phyloP scores from a whole-genome alignment of 1,284 basidiomycete species.

The Boletus sp. region DNA sequence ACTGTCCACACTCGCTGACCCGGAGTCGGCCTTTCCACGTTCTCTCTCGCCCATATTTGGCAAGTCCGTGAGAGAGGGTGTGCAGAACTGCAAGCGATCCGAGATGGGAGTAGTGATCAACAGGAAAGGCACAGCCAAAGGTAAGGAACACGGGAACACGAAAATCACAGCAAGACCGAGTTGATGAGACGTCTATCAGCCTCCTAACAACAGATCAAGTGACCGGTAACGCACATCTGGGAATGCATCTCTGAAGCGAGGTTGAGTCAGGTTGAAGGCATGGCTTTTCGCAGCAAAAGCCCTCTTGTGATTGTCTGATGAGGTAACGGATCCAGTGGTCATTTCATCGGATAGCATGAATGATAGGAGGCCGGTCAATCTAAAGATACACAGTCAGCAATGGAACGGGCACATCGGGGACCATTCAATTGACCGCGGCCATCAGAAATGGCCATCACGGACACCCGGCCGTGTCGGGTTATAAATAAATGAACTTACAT shows the following conservation, averaged over 20 bases:
- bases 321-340: slow-evolving; percentile 88
- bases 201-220: slow-evolving; percentile 14
- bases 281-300: slow-evolving; percentile 78
- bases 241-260: slow-evolving; percentile 82
- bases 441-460: slow-evolving; percentile 14
- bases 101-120: slow-evolving; percentile 21
- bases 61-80: slow-evolving; percentile 60
- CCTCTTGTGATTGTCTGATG: slow-evolving; percentile 77
- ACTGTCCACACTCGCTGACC: slow-evolving; percentile 16
- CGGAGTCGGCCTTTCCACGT: slow-evolving; percentile 45
- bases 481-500: slow-evolving; percentile 54
- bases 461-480: slow-evolving; percentile 2
- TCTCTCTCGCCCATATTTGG: slow-evolving; percentile 87
- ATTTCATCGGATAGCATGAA: slow-evolving; percentile 98
- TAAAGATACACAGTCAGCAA: slow-evolving; percentile 34
- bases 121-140: slow-evolving; percentile 15
- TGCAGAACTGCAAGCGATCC: slow-evolving; percentile 56
- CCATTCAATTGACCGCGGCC: slow-evolving; percentile 13
- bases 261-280: slow-evolving; percentile 76
- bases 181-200: slow-evolving; percentile 24
- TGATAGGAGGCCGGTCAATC: slow-evolving; percentile 89
- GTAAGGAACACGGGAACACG: slow-evolving; percentile 16
- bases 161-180: slow-evolving; percentile 20
- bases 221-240: slow-evolving; percentile 60
- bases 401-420: slow-evolving; percentile 11